These are phyloP conservation scores for Rutstroemia sp. DNA, from an alignment of 2,329 filamentous ascomycete species.

Conservation along the genomic window DNA sequence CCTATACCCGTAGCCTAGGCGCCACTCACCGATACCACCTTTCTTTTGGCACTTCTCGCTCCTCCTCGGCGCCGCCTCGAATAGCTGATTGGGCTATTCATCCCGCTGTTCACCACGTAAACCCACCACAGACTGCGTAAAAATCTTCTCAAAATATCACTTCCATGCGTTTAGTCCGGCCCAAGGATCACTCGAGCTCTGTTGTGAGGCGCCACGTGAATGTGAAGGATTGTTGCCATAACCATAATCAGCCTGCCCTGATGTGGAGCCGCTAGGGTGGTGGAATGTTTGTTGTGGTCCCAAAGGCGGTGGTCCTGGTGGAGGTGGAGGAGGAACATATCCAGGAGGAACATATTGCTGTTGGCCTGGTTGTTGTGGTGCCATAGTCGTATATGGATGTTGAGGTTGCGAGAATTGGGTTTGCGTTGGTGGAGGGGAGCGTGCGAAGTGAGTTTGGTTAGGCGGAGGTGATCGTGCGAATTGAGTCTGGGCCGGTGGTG, in stretches of 20 bases:
- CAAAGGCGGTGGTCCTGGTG: slow-evolving; percentile 52
- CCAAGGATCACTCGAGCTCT: slow-evolving; percentile 52
- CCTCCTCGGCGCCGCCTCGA: background rate
- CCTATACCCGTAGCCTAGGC: background rate
- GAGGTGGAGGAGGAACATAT: slow-evolving; percentile 60
- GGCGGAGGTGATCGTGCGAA: slow-evolving; percentile 51
- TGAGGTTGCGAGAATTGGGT: slow-evolving; percentile 26
- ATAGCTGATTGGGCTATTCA: background rate
- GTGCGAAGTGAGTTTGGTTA: slow-evolving; percentile 49
- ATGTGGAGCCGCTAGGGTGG: slow-evolving; percentile 32
- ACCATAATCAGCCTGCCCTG: slow-evolving; percentile 50
- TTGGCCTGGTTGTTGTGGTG: slow-evolving; percentile 33
- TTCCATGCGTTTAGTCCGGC: slow-evolving; percentile 45
- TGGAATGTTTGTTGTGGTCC: slow-evolving; percentile 44
- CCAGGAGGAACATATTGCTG: slow-evolving; percentile 47
- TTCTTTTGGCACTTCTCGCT: background rate
- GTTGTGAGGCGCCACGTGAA: slow-evolving; percentile 27
- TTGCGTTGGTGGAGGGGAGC: slow-evolving; percentile 42
- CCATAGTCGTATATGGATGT: slow-evolving; percentile 23
- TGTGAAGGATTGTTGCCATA: slow-evolving; percentile 28
- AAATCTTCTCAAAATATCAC: slow-evolving; percentile 4
- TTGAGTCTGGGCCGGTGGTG: slow-evolving; percentile 42
- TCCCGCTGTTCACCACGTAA: background rate
- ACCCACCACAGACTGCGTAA: background rate
- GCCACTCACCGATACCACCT: slow-evolving; percentile 1